Percentiles rank a stretch among this genome's conserved stretches.
Evolutionary conservation across 371 early-diverging fungal species (phyloP).

Genomic region (Saksenaea oblongispora): DNA sequence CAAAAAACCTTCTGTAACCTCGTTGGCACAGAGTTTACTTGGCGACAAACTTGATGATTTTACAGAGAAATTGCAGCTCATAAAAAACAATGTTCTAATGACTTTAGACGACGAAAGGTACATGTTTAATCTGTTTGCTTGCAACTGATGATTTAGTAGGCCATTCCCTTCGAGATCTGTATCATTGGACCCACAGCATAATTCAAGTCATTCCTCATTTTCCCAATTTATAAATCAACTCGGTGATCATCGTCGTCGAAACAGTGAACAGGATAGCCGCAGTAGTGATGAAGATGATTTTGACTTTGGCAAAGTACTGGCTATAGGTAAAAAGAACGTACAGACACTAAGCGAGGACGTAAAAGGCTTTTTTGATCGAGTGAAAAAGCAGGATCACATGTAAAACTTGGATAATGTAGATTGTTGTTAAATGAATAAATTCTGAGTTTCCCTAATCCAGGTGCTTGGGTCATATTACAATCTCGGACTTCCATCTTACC

Average conservation of each 20-base stretch:
- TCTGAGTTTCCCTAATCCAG: no score
- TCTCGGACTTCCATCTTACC: background rate
- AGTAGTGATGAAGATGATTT: slow-evolving; percentile 1
- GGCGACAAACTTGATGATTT: slow-evolving; percentile 45
- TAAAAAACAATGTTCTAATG: slow-evolving; percentile 49
- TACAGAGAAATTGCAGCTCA: slow-evolving; percentile 45
- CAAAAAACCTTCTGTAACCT: slow-evolving; percentile 24
- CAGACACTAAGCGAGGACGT: background rate
- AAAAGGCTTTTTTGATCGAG: background rate
- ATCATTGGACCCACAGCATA: background rate
- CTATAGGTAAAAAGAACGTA: slow-evolving; percentile 1
- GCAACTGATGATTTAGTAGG: background rate
- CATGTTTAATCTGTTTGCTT: background rate
- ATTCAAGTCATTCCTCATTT: background rate
- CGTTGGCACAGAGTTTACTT: slow-evolving; percentile 36
- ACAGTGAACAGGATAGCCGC: background rate
- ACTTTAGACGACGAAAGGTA: slow-evolving; percentile 40
- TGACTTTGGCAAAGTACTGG: background rate
- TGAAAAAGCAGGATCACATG: background rate
- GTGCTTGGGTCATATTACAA: background rate
- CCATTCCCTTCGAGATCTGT: background rate
- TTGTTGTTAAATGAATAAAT: no score
- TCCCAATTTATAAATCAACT: background rate
- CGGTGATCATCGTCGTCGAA: background rate
- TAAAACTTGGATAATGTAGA: no score